Evolutionary conservation across 208 protist genomes (phyloP), one percentile per base, ranked within the genome.

Genomic region (Trypanosoma boissoni): DNA sequence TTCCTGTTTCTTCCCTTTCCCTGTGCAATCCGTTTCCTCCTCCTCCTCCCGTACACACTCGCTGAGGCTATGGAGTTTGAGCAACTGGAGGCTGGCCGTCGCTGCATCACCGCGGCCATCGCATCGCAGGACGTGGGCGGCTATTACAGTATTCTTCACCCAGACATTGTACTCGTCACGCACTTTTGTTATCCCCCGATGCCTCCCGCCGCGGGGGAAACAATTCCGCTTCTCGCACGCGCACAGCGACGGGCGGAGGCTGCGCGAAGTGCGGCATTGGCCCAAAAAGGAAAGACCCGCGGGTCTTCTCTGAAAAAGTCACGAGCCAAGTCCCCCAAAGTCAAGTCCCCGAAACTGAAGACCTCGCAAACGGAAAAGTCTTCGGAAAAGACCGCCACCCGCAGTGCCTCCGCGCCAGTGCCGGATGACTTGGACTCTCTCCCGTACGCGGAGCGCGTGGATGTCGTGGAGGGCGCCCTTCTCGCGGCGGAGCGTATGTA

Each of bases 1-100:
- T 67, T 59, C n/a, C 32, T 59, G 4, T 58, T 27, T 56, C 42
- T 58, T 28, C 39, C 42, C 20, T 24, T n/a, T 67, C 62, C 8
- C 53, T 58, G 31, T 64, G 46, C 41, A 58, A 16, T 32, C 21
- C 21, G 8, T 49, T 42, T 20, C 16, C 14, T 16, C 9, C 54
- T 49, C 21, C 20, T 10, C 36, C 31, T 32, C 37, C 60, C 60
- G 32, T 6, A 28, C 31, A 6, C 6, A 56, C 37, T 18, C 14
- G 24, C n/a, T 20, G n/a, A 16, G 24, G 21, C 32, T 1, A 94
- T 94, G 88, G 83, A 94, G 72, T 92, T 88, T 71, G 88, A 94
- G 48, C 82, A 91, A 48, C 65, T 88, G n/a, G 84, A 94, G 52
- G 61, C 78, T 27, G 75, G 80, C 27, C 78, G 71, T 21, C 73